Percentiles rank a stretch among this genome's conserved stretches.
phyloP scores from a whole-genome alignment of 23 red algal species.

The Gracilariopsis chorda region DNA sequence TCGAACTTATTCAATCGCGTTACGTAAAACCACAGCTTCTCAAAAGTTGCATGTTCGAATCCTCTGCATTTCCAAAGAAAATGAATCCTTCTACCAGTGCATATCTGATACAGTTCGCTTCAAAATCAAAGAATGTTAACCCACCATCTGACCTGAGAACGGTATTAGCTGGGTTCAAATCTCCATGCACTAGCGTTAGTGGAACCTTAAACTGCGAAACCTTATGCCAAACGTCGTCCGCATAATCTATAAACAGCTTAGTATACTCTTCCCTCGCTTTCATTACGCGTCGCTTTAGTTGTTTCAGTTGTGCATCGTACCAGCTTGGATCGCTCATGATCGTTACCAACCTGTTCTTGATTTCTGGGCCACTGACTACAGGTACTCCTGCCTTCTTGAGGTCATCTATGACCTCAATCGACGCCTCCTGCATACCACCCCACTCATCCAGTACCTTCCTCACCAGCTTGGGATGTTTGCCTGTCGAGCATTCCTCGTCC shows the following conservation, averaged over 20 bases:
- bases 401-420: neutral
- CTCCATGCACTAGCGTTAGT: neutral
- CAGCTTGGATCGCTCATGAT: neutral
- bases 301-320: neutral
- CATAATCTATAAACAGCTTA: neutral
- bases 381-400: neutral
- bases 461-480: neutral
- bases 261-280: neutral
- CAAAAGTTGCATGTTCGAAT: neutral
- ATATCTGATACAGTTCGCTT: constrained; percentile 2
- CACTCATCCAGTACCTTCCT: neutral
- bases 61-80: neutral
- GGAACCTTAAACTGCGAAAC: neutral
- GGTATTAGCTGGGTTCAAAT: neutral
- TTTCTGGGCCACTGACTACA: neutral
- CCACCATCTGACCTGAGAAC: neutral
- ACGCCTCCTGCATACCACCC: neutral
- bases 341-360: neutral
- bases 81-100: neutral
- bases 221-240: neutral
- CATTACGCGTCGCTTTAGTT: neutral
- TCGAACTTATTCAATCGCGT: neutral
- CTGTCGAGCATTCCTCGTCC: neutral
- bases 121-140: constrained; percentile 11
- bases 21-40: constrained; percentile 17